Percentiles rank a stretch among this genome's conserved stretches.
These are phyloP conservation scores for Skeletonema grethae DNA, from an alignment of 108 stramenopile species.

Conservation along the genomic window DNA sequence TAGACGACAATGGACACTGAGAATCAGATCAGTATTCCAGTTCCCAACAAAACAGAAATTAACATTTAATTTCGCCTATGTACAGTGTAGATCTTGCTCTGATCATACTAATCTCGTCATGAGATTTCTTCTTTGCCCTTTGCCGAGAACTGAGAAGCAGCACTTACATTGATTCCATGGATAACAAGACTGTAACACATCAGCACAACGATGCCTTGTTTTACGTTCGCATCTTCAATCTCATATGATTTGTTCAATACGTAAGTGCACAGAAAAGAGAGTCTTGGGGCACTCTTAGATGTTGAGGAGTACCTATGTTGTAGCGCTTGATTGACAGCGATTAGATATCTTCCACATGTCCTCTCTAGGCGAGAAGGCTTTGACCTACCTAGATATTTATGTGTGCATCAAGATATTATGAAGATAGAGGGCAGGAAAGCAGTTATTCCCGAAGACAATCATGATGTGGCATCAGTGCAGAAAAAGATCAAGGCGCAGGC, in stretches of 20 bases:
- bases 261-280: too few relatives aligned
- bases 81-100: background rate
- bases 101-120: background rate
- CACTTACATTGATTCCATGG: background rate
- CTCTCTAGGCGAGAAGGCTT: too few relatives aligned
- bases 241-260: too few relatives aligned
- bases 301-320: too few relatives aligned
- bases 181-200: conserved; percentile 26
- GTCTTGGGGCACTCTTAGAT: too few relatives aligned
- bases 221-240: conserved; percentile 56
- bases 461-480: background rate
- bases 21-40: background rate
- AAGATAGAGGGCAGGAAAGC: conserved; percentile 14
- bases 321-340: too few relatives aligned
- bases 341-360: too few relatives aligned
- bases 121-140: background rate
- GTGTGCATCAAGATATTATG: too few relatives aligned
- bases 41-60: background rate
- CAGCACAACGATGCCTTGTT: conserved; percentile 35
- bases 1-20: background rate
- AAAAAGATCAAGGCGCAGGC: conserved; percentile 21
- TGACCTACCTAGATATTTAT: too few relatives aligned
- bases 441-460: too few relatives aligned
- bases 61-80: background rate
- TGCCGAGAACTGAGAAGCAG: background rate